Base-by-base conservation (phyloP, 768 basidiomycete genomes). In the Grammothele lineata region DNA sequence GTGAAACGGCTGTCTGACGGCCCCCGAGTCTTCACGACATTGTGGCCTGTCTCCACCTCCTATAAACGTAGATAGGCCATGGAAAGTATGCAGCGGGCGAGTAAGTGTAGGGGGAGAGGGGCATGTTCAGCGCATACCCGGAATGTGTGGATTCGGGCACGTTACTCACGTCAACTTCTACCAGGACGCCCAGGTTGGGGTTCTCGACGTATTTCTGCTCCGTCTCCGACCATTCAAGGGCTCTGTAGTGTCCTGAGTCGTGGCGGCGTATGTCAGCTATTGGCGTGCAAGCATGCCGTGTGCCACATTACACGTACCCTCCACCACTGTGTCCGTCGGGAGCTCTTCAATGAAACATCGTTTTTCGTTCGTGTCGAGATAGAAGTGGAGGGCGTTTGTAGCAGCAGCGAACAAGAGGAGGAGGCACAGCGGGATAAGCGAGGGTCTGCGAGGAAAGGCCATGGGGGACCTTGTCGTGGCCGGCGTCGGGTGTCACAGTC, bases 311-410 rank as follows among this genome's bases (percentile, higher is more conserved):
- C 17, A 50, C 74, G 50, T 58, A 89, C 94, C 92, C 74, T 96
- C 90, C 30, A 95, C 90, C 23, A 93, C 84, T n/a, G 93, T 97
- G 66, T 95, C 87, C 3, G 83, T 82, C 11, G 96, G 95, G 17
- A 98, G 72, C 65, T 99, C 96, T 62, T 98, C 96, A 48, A 98
- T 79, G 70, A 98, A 98, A 65, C 96, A 99, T 39, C 88, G 79
- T 60, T 87, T 85, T 66, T 96, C 91, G 61, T 90, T 87, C 15
- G 92, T 84, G 63, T 96, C 92, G 48, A 99, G 80, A 64, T 99
- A 99, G 68, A 98, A 96, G 63, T 99, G 96, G 22, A 99, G 83
- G 23, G 89, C 92, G 62, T 84, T 77, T 15, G 72, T 75, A 17
- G 74, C 61, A 33, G 72, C 67, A 19, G 70, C 64, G 53, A 73